Evolutionary conservation across 441 rosid genomes (phyloP).

Genomic region (Gossypium davidsonii): DNA sequence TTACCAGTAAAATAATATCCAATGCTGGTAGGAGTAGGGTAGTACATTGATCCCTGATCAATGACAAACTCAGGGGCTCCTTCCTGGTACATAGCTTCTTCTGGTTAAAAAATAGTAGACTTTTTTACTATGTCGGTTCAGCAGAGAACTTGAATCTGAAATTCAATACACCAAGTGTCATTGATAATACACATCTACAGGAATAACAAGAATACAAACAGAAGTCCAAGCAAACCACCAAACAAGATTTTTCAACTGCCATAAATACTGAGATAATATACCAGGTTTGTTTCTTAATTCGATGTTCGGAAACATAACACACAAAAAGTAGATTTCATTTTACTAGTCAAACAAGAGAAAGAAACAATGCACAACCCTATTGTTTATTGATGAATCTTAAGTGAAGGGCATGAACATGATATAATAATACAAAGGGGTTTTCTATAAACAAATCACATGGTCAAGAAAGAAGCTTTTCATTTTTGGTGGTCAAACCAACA

Average conservation of each 20-base stretch:
- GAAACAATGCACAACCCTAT: not conserved
- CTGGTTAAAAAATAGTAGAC: slow-evolving; percentile 34
- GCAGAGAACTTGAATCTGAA: slow-evolving; percentile 40
- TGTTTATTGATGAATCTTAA: not conserved
- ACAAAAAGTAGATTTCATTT: slow-evolving; percentile 5
- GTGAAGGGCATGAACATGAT: not conserved
- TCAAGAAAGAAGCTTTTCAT: not conserved
- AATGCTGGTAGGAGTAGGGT: slow-evolving; percentile 59
- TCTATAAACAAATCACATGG: not conserved
- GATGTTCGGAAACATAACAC: slow-evolving; percentile 30
- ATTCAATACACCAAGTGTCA: not conserved
- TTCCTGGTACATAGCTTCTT: slow-evolving; percentile 62
- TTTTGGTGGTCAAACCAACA: not conserved
- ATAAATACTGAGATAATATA: slow-evolving; percentile 4
- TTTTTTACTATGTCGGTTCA: slow-evolving; percentile 31
- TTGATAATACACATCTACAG: not conserved
- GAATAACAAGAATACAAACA: slow-evolving; percentile 5
- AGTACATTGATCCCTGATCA: slow-evolving; percentile 64
- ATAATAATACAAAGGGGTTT: not conserved
- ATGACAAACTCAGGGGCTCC: slow-evolving; percentile 62
- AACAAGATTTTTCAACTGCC: not conserved
- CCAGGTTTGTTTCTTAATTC: slow-evolving; percentile 32
- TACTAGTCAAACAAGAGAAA: not conserved
- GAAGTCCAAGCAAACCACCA: not conserved
- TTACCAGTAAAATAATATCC: slow-evolving; percentile 91